Conservation (phyloP, 2,329 filamentous ascomycete species). For the Fusarium albidum region DNA sequence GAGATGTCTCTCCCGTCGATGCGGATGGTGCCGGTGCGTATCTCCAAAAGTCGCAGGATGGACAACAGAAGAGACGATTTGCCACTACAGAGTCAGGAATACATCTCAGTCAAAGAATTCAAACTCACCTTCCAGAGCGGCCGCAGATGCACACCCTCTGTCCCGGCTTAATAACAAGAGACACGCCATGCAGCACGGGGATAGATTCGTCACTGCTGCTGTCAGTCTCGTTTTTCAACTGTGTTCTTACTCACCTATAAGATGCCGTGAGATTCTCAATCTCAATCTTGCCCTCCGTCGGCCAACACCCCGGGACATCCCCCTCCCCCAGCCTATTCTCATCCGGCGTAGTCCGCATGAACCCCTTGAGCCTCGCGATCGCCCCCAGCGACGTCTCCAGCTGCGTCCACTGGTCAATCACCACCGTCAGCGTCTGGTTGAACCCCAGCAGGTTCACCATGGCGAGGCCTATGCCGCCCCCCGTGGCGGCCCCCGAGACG, state of each 20-base stretch:
- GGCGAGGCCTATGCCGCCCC: slow-evolving; percentile 44
- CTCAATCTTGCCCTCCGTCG: slow-evolving; percentile 36
- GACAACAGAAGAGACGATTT: slow-evolving; percentile 58
- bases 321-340: slow-evolving; percentile 36
- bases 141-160: slow-evolving; percentile 61
- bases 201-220: slow-evolving; percentile 18
- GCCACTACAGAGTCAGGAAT: slow-evolving; percentile 46
- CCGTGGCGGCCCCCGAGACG: slow-evolving; percentile 30
- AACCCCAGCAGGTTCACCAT: slow-evolving; percentile 41
- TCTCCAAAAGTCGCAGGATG: slow-evolving; percentile 58
- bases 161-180: slow-evolving; percentile 43
- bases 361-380: slow-evolving; percentile 45
- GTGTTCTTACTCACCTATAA: slow-evolving; percentile 30
- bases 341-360: slow-evolving; percentile 36
- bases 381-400: slow-evolving; percentile 49
- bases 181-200: slow-evolving; percentile 25
- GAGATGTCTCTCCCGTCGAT: slow-evolving; percentile 55
- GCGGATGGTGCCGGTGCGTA: slow-evolving; percentile 46
- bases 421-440: slow-evolving; percentile 41
- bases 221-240: background rate
- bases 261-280: slow-evolving; percentile 39
- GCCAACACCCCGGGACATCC: slow-evolving; percentile 37
- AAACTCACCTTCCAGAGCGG: slow-evolving; percentile 51
- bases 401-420: slow-evolving; percentile 47
- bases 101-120: accelerated